Conservation (phyloP, 805 yeast genomes). For the Starmerella cellae region DNA sequence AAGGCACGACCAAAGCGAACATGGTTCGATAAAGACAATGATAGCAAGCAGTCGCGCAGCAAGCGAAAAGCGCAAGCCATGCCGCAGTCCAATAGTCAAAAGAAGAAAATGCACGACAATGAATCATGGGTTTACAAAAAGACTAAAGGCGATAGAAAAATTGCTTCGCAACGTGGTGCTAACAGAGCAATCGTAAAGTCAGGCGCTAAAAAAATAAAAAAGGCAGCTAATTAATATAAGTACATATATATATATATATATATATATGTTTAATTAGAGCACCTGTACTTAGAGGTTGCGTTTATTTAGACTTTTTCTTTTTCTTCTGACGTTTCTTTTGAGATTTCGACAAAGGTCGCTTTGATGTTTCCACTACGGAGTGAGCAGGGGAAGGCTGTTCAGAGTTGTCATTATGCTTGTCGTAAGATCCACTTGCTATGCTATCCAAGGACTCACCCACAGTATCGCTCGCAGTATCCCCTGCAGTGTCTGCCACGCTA, state of each 20-base stretch:
- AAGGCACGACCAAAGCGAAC: constrained; percentile 86
- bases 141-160: constrained; percentile 55
- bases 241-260: background rate
- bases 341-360: constrained; percentile 3
- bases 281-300: no score
- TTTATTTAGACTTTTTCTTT: constrained; percentile 13
- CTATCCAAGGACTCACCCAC: no score
- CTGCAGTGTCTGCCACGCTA: no score
- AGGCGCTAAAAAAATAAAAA: constrained; percentile 15
- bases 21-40: constrained; percentile 62
- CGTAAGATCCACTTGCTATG: no score
- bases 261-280: no score
- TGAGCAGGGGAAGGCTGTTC: background rate
- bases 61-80: constrained; percentile 10
- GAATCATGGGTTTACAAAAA: constrained; percentile 59
- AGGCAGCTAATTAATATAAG: background rate
- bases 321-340: constrained; percentile 13
- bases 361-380: no score
- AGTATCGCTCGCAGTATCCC: no score
- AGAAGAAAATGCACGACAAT: constrained; percentile 50
- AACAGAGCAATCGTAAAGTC: constrained; percentile 18
- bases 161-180: constrained; percentile 19
- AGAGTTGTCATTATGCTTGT: no score
- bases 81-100: constrained; percentile 37
- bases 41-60: constrained; percentile 29